Base-by-base conservation (phyloP, 2,329 filamentous ascomycete species). In the Trichoderma hamatum region DNA sequence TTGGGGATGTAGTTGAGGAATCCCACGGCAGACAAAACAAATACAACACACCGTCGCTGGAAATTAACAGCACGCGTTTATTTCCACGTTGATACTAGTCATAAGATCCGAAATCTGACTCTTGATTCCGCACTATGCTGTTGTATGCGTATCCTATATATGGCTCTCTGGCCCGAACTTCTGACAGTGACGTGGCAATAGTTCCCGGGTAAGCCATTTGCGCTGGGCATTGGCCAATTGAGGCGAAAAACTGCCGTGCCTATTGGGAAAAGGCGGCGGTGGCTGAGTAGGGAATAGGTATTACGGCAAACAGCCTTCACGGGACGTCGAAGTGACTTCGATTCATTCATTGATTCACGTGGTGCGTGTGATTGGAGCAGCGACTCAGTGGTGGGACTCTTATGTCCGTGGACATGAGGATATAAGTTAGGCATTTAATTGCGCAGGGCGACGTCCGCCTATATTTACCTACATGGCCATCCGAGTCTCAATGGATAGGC, bases 121-220 rank as follows among this genome's bases (percentile, higher is more conserved):
- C 46, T 49, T n/a, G n/a, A 7, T 49, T 0, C n/a, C n/a, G 11
- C 43, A 21, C 43, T 6, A 21, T 11, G 21, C 3, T 21, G 21
- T 13, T 3, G 46, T n/a, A 46, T 43, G 19, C 9, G 6, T 16
- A 16, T 7, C 36, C 36, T 4, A n/a, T 43, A 43, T 43, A n/a
- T 43, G 19, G 39, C 39, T 43, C 39, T n/a, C n/a, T 43, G 9
- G 39, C 19, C 39, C 9, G 19, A 21, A 49, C 46, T 13, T 24
- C n/a, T 24, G 46, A 13, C 46, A 10, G 46, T 49, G 46, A 49
- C 46, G 46, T 49, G 46, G n/a, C 46, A 54, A 32, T 52, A 54
- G 46, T 52, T 64, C 61, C 60, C 61, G 61, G 61, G 61, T 39
- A 64, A 64, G 61, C 61, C 30, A 64, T 39, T 52, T 52, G 3